Evolutionary conservation across 805 yeast genomes (phyloP).

Genomic region (Huiozyma naganishii): DNA sequence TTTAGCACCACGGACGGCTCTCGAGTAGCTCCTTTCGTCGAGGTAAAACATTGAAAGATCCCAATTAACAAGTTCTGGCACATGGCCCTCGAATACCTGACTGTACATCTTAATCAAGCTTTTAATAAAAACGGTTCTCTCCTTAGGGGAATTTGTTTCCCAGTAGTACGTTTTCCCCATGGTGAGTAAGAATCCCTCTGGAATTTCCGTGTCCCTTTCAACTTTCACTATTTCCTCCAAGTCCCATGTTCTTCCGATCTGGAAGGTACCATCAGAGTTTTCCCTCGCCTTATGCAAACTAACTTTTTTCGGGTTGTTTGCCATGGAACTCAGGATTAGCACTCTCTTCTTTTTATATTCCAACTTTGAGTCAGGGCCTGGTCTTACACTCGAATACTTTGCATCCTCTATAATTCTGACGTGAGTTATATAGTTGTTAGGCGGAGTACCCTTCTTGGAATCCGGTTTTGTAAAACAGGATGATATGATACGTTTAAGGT

Average conservation of each 20-base stretch:
- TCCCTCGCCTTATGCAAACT: slow-evolving; percentile 79
- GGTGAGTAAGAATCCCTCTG: slow-evolving; percentile 46
- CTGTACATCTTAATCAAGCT: slow-evolving; percentile 42
- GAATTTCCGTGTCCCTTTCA: slow-evolving; percentile 41
- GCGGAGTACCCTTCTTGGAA: slow-evolving; percentile 30
- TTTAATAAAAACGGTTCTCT: slow-evolving; percentile 47
- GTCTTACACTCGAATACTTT: slow-evolving; percentile 54
- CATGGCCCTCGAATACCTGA: slow-evolving; percentile 43
- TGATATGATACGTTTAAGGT: slow-evolving; percentile 37
- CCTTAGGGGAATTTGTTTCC: slow-evolving; percentile 53
- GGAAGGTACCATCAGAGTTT: slow-evolving; percentile 61
- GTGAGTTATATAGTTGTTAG: slow-evolving; percentile 64
- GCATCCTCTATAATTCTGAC: slow-evolving; percentile 67
- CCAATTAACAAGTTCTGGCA: slow-evolving; percentile 46
- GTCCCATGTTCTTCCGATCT: slow-evolving; percentile 90
- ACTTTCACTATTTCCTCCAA: slow-evolving; percentile 55
- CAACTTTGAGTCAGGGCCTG: slow-evolving; percentile 43
- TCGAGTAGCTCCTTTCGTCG: slow-evolving; percentile 29
- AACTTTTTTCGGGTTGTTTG: slow-evolving; percentile 58
- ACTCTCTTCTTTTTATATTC: slow-evolving; percentile 51
- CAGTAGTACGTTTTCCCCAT: slow-evolving; percentile 79
- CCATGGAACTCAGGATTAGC: slow-evolving; percentile 35
- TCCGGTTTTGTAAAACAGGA: slow-evolving; percentile 41
- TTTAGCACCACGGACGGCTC: slow-evolving; percentile 10
- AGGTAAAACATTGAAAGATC: slow-evolving; percentile 33